Base-by-base conservation (phyloP, 169 alveolate genomes). In the Theileria luwenshuni region DNA sequence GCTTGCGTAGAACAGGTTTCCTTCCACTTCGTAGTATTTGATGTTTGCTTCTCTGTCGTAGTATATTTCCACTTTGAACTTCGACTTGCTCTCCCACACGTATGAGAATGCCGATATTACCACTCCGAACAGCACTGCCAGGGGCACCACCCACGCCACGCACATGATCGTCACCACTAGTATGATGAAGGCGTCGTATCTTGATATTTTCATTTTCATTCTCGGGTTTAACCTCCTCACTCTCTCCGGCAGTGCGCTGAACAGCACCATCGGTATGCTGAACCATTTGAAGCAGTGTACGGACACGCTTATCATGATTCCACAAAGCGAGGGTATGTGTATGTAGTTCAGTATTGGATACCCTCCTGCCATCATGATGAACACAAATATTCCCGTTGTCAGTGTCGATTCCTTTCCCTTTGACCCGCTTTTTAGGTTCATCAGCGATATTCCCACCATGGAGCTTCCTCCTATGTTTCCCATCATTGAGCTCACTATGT, bases 201-300 rank as follows among this genome's bases (percentile, higher is more conserved):
- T 54, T 25, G 92, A 70, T 65, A 90, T 89, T 64, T 90, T 90
- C 84, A 84, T 76, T 47, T 85, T 83, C 83, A 90, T 74, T 42
- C 89, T 64, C 15, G 94, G 94, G 56, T 85, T 92, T 59, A 85
- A 56, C 41, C 71, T 81, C 51, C 94, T 74, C 43, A 90, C 75
- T 28, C 81, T 48, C 41, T 75, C 90, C 10, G 94, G 94, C 49
- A 88, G 59, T 60, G 90, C 90, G n/a, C 92, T 83, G 43, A 80
- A 80, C 30, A 90, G 65, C 59, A 91, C 86, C 83, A 90, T 88
- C 15, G 94, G 94, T 15, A 90, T 61, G 19, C 93, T 86, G 75
- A 88, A 91, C 95, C 95, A 91, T 73, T 88, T 91, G 85, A 91
- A 91, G 45, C 94, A 89, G 76, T 91, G 95, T 63, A 61, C 60